These are phyloP conservation scores for Magnaporthiopsis incrustans DNA, from an alignment of 2,329 filamentous ascomycete genomes.

Conservation along the genomic window DNA sequence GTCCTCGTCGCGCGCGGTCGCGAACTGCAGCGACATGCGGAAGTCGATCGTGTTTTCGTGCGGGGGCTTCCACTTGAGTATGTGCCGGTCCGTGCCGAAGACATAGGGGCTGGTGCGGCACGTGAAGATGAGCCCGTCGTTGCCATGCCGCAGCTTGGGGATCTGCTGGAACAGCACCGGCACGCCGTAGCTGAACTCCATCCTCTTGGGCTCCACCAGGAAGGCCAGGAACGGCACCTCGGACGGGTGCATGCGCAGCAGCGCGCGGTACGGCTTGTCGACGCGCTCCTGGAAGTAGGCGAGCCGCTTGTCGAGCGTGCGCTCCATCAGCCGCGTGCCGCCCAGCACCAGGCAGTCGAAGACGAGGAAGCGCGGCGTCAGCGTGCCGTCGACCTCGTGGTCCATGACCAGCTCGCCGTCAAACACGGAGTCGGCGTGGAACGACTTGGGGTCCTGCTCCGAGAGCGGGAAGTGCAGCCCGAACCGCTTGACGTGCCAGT, in stretches of 20 bases:
- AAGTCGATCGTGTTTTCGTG: constrained; percentile 96
- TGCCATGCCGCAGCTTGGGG: constrained; percentile 79
- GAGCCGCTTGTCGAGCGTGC: constrained; percentile 79
- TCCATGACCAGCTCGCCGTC: constrained; percentile 94
- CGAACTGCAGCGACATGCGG: constrained; percentile 69
- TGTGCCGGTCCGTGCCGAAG: constrained; percentile 85
- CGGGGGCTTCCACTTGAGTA: constrained; percentile 96
- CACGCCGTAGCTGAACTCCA: constrained; percentile 81
- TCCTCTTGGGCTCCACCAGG: constrained; percentile 76
- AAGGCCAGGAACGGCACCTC: constrained; percentile 69
- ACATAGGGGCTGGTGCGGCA: constrained; percentile 80
- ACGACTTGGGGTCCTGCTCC: constrained; percentile 49
- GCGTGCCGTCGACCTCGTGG: constrained; percentile 55
- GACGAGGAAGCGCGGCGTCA: constrained; percentile 75
- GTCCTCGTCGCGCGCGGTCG: constrained; percentile 54
- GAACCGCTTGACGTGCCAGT: constrained; percentile 68
- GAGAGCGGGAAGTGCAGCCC: constrained; percentile 74
- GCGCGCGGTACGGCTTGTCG: constrained; percentile 58
- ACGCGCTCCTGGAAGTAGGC: constrained; percentile 77
- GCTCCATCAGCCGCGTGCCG: constrained; percentile 64
- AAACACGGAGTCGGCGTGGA: constrained; percentile 73
- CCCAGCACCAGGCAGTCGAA: constrained; percentile 90
- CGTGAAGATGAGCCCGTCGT: constrained; percentile 97
- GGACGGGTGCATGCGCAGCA: constrained; percentile 58
- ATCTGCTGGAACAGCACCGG: constrained; percentile 88